phyloP scores from a whole-genome alignment of 495 filamentous ascomycete species.

The Penicillium goetzii region DNA sequence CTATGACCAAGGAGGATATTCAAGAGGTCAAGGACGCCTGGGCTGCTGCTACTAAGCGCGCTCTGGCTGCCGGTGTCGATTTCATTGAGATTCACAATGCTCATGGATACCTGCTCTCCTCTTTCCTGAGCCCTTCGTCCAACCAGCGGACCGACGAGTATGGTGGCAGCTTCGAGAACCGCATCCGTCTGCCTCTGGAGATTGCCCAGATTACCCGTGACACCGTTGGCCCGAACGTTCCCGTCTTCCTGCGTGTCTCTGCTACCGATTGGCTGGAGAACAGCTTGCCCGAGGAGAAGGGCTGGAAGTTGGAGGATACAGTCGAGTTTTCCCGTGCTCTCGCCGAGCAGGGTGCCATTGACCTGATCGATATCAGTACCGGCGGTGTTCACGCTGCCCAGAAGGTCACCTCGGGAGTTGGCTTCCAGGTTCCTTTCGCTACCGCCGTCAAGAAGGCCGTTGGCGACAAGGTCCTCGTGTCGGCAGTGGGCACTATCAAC shows the following conservation, averaged over 20 bases:
- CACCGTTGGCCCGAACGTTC: constrained; percentile 59
- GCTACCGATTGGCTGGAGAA: constrained; percentile 66
- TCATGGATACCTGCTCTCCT: constrained; percentile 67
- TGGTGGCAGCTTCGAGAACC: constrained; percentile 68
- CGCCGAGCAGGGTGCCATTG: constrained; percentile 58
- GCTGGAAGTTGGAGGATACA: constrained; percentile 62
- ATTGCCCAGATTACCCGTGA: constrained; percentile 61
- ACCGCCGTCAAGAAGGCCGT: constrained; percentile 65
- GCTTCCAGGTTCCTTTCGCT: constrained; percentile 70
- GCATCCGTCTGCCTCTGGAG: constrained; percentile 60
- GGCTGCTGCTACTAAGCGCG: constrained; percentile 57
- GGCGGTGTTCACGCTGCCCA: constrained; percentile 64
- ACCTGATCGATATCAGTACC: constrained; percentile 67
- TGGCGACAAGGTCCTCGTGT: constrained; percentile 61
- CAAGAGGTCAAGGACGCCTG: constrained; percentile 60
- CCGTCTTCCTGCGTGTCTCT: constrained; percentile 67
- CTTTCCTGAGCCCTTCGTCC: constrained; percentile 65
- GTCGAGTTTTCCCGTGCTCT: constrained; percentile 59
- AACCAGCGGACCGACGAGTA: constrained; percentile 69
- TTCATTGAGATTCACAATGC: constrained; percentile 63
- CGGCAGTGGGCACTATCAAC: constrained; percentile 67
- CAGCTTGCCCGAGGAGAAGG: constrained; percentile 47
- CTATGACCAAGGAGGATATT: constrained; percentile 61
- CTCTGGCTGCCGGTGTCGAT: constrained; percentile 61
- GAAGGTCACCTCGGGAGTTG: constrained; percentile 59